Conservation (phyloP, 75 land plant species). For the Ceratopteris richardii region DNA sequence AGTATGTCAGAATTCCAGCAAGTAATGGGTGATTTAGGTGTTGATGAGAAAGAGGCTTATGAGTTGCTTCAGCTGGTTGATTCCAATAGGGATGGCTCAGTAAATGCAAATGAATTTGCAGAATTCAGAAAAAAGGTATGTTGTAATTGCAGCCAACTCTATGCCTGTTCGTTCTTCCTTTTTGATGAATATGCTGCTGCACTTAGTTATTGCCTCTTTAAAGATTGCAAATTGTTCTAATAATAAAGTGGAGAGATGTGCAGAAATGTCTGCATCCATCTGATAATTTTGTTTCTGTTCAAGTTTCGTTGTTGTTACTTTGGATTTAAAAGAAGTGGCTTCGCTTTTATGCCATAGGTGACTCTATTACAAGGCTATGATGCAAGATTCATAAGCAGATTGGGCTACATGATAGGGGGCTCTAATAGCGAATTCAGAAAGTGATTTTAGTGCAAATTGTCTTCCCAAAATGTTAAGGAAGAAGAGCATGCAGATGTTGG, state of each 20-base stretch:
- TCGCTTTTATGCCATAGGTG: slow-evolving; percentile 22
- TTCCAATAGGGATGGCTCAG: slow-evolving; percentile 88
- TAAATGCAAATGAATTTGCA: slow-evolving; percentile 78
- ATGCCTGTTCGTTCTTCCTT: too few species aligned
- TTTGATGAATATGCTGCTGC: too few species aligned
- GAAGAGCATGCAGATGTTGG: too few species aligned
- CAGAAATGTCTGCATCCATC: neutral
- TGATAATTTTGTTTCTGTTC: neutral
- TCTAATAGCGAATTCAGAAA: too few species aligned
- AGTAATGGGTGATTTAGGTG: slow-evolving; percentile 90
- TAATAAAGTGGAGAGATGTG: neutral
- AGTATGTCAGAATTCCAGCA: slow-evolving; percentile 90
- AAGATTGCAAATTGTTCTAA: neutral
- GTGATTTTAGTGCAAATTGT: too few species aligned
- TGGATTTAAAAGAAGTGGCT: neutral
- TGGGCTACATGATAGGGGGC: slow-evolving; percentile 9
- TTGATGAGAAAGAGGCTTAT: slow-evolving; percentile 63
- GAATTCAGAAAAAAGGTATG: slow-evolving; percentile 76
- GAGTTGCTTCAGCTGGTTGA: slow-evolving; percentile 92
- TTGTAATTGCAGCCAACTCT: neutral
- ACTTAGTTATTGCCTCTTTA: too few species aligned
- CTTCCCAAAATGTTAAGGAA: too few species aligned
- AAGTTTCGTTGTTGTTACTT: neutral
- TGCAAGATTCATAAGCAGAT: slow-evolving; percentile 26
- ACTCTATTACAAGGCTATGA: slow-evolving; percentile 45